phyloP scores from a whole-genome alignment of 2,329 filamentous ascomycete species.

The Torrubiellomyces zombiae region DNA sequence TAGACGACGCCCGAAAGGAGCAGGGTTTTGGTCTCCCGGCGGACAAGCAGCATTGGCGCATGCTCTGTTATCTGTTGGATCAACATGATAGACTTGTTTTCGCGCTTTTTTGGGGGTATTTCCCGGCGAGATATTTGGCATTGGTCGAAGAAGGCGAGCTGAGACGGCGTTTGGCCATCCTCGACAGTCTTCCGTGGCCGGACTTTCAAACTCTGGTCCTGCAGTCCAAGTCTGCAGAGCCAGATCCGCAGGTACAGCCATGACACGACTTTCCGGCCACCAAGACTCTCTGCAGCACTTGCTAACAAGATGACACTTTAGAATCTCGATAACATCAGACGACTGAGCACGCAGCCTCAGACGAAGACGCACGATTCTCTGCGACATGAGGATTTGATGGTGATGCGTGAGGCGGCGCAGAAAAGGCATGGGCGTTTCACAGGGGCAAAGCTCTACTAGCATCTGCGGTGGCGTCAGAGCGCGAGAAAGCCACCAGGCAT shows the following conservation, averaged over 20 bases:
- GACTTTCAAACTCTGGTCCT: slow-evolving; percentile 12
- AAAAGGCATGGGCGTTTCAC: slow-evolving; percentile 8
- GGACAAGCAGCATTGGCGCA: slow-evolving; percentile 19
- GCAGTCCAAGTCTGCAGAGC: slow-evolving; percentile 5
- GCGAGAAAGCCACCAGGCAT: no score
- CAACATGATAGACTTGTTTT: slow-evolving; percentile 14
- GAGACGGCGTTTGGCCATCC: slow-evolving; percentile 8
- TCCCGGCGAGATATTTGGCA: slow-evolving; percentile 13
- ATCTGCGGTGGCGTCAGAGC: background rate
- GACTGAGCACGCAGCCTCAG: slow-evolving; percentile 6
- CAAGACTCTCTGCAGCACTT: no score
- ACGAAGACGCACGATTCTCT: slow-evolving; percentile 4
- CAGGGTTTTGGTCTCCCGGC: slow-evolving; percentile 12
- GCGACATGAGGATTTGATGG: slow-evolving; percentile 14
- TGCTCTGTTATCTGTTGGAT: slow-evolving; percentile 12
- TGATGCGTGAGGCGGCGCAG: slow-evolving; percentile 16
- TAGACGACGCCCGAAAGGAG: slow-evolving; percentile 11
- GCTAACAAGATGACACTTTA: slow-evolving; percentile 6
- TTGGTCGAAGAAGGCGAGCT: slow-evolving; percentile 11
- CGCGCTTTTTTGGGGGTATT: slow-evolving; percentile 11
- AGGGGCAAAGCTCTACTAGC: background rate
- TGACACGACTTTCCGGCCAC: background rate
- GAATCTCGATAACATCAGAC: slow-evolving; percentile 16
- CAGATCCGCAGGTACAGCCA: slow-evolving; percentile 17
- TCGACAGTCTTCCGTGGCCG: slow-evolving; percentile 10